Percentiles rank a stretch among this genome's conserved stretches.
These are phyloP conservation scores for Trichomonascaceae sp. DNA, from an alignment of 1,139 yeast species.

Conservation along the genomic window DNA sequence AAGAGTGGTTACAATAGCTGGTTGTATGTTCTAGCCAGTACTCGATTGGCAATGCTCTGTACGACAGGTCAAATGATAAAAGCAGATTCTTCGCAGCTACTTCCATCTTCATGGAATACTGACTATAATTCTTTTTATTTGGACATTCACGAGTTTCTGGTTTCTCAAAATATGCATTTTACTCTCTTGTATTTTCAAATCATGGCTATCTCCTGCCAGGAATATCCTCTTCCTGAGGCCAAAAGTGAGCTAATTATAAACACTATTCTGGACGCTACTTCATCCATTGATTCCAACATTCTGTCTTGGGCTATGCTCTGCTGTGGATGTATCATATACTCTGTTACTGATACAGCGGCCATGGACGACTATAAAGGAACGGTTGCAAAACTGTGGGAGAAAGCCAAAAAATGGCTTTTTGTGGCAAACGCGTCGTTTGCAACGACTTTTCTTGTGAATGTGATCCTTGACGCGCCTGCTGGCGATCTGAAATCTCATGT, in stretches of 20 bases:
- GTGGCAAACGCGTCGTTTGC: slow-evolving; percentile 5
- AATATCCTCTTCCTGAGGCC: neutral
- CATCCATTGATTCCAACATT: neutral
- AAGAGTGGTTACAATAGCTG: neutral
- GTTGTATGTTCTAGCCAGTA: slow-evolving; percentile 1
- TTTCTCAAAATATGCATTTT: neutral
- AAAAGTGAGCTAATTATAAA: neutral
- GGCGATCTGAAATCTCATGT: neutral
- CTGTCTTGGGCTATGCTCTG: slow-evolving; percentile 10
- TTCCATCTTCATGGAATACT: neutral
- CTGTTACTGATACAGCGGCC: neutral
- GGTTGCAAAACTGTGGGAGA: slow-evolving; percentile 3
- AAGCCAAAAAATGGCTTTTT: slow-evolving; percentile 4
- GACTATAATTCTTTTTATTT: neutral
- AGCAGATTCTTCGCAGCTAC: neutral
- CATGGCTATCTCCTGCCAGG: slow-evolving; percentile 1
- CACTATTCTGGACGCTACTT: neutral
- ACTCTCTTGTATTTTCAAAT: slow-evolving; percentile 3
- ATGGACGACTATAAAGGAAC: neutral
- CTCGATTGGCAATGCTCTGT: slow-evolving; percentile 6
- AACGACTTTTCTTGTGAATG: neutral
- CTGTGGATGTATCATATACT: slow-evolving; percentile 7
- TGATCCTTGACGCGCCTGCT: slow-evolving; percentile 1
- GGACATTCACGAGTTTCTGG: neutral
- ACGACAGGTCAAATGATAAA: neutral